phyloP scores from a whole-genome alignment of 768 basidiomycete species.

The Boletales sp. region DNA sequence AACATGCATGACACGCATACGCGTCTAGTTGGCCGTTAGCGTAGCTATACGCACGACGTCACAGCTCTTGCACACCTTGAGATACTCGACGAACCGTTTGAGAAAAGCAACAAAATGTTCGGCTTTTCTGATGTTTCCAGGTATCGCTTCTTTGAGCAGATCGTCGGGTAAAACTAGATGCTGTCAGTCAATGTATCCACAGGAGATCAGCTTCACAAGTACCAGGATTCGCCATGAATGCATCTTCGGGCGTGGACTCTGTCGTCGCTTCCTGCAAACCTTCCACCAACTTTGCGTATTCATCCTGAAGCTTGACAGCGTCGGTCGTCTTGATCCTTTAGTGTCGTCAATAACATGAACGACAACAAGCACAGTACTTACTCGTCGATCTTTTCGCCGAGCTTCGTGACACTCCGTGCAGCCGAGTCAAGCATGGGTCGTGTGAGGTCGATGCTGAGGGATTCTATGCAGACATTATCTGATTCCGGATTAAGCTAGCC shows the following conservation, averaged over 20 bases:
- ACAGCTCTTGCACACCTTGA: constrained; percentile 60
- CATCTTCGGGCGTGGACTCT: constrained; percentile 63
- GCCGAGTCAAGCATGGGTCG: constrained; percentile 98
- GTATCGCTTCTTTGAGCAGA: constrained; percentile 90
- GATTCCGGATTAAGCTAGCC: constrained; percentile 2
- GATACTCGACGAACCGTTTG: constrained; percentile 96
- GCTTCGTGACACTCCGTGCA: constrained; percentile 75
- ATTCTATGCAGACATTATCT: constrained; percentile 99
- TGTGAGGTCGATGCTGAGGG: constrained; percentile 93
- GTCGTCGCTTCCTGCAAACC: constrained; percentile 78
- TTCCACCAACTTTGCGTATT: constrained; percentile 93
- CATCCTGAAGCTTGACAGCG: constrained; percentile 91
- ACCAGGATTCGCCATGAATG: constrained; percentile 89
- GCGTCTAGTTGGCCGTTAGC: constrained; percentile 56
- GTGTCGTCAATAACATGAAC: constrained; percentile 4
- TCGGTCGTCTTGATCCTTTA: constrained; percentile 89
- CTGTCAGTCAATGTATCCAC: not conserved
- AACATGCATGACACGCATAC: constrained; percentile 99
- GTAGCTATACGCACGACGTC: not conserved
- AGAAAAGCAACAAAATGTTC: constrained; percentile 99
- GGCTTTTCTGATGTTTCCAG: constrained; percentile 97
- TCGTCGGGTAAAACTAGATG: constrained; percentile 87
- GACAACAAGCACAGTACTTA: constrained; percentile 34
- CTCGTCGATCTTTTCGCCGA: constrained; percentile 95
- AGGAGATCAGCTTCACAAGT: constrained; percentile 13